These are phyloP conservation scores for Hexamita inflata DNA, from an alignment of 208 protist species.

Conservation along the genomic window DNA sequence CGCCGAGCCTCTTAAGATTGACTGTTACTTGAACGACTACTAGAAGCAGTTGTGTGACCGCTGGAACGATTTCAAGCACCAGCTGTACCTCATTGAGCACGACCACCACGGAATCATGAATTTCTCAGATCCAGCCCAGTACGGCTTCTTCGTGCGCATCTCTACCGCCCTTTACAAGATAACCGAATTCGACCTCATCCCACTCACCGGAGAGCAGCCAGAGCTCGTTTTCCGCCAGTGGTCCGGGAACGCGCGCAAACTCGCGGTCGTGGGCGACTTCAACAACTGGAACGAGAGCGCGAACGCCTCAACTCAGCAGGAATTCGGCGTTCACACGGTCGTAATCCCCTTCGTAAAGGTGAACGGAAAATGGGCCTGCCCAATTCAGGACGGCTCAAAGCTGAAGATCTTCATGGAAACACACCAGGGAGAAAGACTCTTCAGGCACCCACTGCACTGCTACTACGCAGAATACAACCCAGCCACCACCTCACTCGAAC, in stretches of 20 bases:
- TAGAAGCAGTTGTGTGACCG: not conserved
- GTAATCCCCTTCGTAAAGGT: constrained; percentile 41
- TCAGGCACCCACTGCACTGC: constrained; percentile 23
- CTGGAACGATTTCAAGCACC: constrained; percentile 4
- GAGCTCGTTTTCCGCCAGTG: constrained; percentile 52
- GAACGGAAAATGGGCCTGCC: constrained; percentile 30
- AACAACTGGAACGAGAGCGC: constrained; percentile 52
- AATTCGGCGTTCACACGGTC: constrained; percentile 50
- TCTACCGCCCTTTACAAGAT: not conserved
- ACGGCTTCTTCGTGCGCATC: constrained; percentile 3
- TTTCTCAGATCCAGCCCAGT: not conserved
- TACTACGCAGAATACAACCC: not conserved
- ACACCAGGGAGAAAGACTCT: not conserved
- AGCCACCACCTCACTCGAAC: not conserved
- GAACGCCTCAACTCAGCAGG: constrained; percentile 37
- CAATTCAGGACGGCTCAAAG: constrained; percentile 44
- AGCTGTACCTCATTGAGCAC: not conserved
- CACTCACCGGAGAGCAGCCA: not conserved
- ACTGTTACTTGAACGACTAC: constrained; percentile 10
- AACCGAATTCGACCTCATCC: not conserved
- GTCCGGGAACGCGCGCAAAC: constrained; percentile 39
- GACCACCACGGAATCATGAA: not conserved
- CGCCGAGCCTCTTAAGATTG: not conserved
- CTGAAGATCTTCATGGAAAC: constrained; percentile 20
- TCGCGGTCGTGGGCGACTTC: constrained; percentile 55